phyloP scores from a whole-genome alignment of 768 basidiomycete species.

The Mycena vulgaris region DNA sequence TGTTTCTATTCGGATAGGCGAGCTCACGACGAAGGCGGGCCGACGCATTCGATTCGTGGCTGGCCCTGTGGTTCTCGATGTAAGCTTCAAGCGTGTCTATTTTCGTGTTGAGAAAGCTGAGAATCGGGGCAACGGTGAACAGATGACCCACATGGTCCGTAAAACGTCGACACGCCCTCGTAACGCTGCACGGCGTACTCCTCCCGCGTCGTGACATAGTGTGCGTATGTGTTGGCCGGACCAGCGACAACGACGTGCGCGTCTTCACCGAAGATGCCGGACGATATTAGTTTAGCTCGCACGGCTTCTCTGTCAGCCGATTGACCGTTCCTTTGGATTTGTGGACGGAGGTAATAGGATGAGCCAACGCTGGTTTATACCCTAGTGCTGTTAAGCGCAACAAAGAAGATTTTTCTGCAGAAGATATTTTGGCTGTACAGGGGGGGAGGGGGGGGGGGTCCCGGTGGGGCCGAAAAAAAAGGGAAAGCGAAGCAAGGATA shows the following conservation, averaged over 20 bases:
- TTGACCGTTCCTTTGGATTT: too few species aligned
- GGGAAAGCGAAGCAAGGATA: too few species aligned
- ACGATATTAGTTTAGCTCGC: background rate
- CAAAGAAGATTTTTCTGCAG: too few species aligned
- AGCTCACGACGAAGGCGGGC: background rate
- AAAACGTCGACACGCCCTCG: slow-evolving; percentile 87
- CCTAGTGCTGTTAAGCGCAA: too few species aligned
- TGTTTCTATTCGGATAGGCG: slow-evolving; percentile 24
- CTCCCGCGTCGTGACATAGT: slow-evolving; percentile 81
- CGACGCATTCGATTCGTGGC: slow-evolving; percentile 10
- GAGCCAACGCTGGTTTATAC: too few species aligned
- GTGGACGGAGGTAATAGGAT: too few species aligned
- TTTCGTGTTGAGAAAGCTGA: background rate
- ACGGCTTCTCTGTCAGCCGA: slow-evolving; percentile 4
- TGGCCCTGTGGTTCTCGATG: slow-evolving; percentile 67
- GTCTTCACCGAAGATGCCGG: slow-evolving; percentile 50
- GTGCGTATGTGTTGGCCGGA: slow-evolving; percentile 84
- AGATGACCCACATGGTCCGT: slow-evolving; percentile 69
- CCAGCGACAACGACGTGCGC: slow-evolving; percentile 86
- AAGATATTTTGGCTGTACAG: too few species aligned
- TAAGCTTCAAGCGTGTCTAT: slow-evolving; percentile 69
- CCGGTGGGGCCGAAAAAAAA: too few species aligned
- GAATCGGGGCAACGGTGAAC: background rate
- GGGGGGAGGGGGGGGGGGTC: too few species aligned
- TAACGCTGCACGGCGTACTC: slow-evolving; percentile 85